Evolutionary conservation across 148 eudicot species (phyloP), one percentile per base, ranked within the genome.

Genomic region (Fagopyrum tataricum): DNA sequence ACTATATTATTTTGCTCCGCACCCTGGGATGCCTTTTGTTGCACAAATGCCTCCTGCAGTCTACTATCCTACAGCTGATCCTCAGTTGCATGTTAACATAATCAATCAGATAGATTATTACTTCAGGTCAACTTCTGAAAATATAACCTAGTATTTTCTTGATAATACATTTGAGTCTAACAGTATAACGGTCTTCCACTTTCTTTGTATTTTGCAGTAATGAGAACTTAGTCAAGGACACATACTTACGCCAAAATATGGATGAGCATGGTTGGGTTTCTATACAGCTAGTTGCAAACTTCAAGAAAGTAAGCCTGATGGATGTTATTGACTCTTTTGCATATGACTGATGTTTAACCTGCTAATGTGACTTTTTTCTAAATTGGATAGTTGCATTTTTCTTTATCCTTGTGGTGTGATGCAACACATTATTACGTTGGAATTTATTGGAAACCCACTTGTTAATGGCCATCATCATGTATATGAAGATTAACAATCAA

Each of bases 201-300:
- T 24, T 1, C 20, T 52, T 56, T 53, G 67, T 76, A 31, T 42
- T 18, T 70, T 75, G 83, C 89, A 93, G 98, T 66, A 82, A 85
- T 79, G 95, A 93, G 11, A 93, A 93, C 74, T 73, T 91, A 80
- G 76, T 91, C 66, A 89, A 79, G 76, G 98, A 93, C 80, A 85
- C 83, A 70, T 93, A 12, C 79, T 82, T 91, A 81, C 83, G 98
- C 72, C 71, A 73, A 49, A 81, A 86, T 74, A 93, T 93, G 98
- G 95, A 93, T 80, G 84, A 76, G 43, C 82, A 91, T 62, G 98
- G 97, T 52, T 93, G 98, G 98, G 98, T 93, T 86, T 74, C 91
- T 64, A 77, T 91, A 78, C 64, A 74, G 18, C 76, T 89, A 39
- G 87, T 93, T 73, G 93, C 97, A 61, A 74, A 79, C 67, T 93